These are phyloP conservation scores for Exserohilum rostratum DNA, from an alignment of 2,329 filamentous ascomycete genomes.

Conservation along the genomic window DNA sequence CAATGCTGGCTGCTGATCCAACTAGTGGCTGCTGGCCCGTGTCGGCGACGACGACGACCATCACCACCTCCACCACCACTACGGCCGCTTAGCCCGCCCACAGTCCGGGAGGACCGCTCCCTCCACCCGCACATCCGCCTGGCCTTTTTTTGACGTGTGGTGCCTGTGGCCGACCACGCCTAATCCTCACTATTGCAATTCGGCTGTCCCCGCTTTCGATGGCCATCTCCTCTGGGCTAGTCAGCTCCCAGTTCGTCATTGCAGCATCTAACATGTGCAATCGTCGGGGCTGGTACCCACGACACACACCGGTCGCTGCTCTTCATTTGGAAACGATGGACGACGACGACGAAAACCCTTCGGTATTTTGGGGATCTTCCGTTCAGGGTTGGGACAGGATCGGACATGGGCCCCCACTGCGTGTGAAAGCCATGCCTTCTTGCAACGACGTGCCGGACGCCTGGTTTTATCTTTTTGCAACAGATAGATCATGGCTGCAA, in stretches of 20 bases:
- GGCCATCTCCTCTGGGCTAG: neutral
- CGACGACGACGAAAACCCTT: too few relatives aligned
- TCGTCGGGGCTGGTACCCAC: too few relatives aligned
- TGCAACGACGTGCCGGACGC: neutral
- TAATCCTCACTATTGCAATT: neutral
- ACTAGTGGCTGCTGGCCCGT: conserved; percentile 2
- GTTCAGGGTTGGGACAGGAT: too few relatives aligned
- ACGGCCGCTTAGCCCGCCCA: too few relatives aligned
- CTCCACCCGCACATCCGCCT: conserved; percentile 5
- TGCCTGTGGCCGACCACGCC: neutral
- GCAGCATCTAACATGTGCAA: neutral
- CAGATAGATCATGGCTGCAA: neutral
- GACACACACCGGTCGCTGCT: too few relatives aligned
- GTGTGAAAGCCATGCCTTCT: too few relatives aligned
- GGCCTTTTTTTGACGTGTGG: neutral
- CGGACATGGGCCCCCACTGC: neutral
- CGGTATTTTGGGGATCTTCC: too few relatives aligned
- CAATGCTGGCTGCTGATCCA: conserved; percentile 10
- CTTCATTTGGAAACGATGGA: too few relatives aligned
- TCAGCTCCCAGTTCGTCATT: neutral
- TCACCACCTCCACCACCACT: too few relatives aligned
- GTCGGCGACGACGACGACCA: conserved; percentile 1
- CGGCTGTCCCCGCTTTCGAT: conserved; percentile 1
- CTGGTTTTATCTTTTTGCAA: neutral
- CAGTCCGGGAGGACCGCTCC: conserved; percentile 14